phyloP scores from a whole-genome alignment of 2,329 filamentous ascomycete genomes.

The Aspergillus costaricaensis region DNA sequence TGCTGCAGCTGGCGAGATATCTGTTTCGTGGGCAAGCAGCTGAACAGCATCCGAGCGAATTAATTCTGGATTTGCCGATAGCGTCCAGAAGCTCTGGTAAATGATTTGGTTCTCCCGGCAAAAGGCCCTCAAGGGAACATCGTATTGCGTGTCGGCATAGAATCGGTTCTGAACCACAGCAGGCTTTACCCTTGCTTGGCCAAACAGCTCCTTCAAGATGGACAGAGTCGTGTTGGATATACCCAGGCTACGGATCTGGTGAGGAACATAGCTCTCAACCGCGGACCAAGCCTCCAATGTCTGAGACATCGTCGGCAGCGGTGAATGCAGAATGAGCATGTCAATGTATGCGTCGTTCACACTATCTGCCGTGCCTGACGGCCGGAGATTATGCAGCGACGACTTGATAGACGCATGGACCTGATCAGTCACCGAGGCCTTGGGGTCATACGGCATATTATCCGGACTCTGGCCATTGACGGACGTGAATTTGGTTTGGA shows the following conservation, averaged over 20 bases:
- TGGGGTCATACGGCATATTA: conserved; percentile 64
- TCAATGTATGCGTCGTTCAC: conserved; percentile 57
- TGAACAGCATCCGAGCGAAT: conserved; percentile 52
- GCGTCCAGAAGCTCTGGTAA: conserved; percentile 64
- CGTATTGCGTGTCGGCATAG: conserved; percentile 60
- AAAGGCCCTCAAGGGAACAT: conserved; percentile 60
- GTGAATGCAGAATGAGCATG: conserved; percentile 61
- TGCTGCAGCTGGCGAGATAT: conserved; percentile 50
- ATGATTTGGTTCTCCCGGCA: conserved; percentile 55
- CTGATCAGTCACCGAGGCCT: conserved; percentile 62
- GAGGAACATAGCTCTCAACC: conserved; percentile 67
- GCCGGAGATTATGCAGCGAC: conserved; percentile 64
- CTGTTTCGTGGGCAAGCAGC: conserved; percentile 48
- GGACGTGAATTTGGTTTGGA: conserved; percentile 83
- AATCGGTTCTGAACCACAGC: conserved; percentile 77
- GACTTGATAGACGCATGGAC: conserved; percentile 67
- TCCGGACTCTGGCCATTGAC: conserved; percentile 61
- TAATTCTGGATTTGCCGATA: conserved; percentile 60
- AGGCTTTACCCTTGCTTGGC: conserved; percentile 53
- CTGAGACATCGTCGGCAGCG: conserved; percentile 51
- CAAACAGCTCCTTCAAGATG: conserved; percentile 55
- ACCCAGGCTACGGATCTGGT: conserved; percentile 66
- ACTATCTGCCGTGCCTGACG: conserved; percentile 24
- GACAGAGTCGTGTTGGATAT: conserved; percentile 72
- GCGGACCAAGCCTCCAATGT: conserved; percentile 67